phyloP scores from a whole-genome alignment of 2,329 filamentous ascomycete genomes.

The Metarhizium album region DNA sequence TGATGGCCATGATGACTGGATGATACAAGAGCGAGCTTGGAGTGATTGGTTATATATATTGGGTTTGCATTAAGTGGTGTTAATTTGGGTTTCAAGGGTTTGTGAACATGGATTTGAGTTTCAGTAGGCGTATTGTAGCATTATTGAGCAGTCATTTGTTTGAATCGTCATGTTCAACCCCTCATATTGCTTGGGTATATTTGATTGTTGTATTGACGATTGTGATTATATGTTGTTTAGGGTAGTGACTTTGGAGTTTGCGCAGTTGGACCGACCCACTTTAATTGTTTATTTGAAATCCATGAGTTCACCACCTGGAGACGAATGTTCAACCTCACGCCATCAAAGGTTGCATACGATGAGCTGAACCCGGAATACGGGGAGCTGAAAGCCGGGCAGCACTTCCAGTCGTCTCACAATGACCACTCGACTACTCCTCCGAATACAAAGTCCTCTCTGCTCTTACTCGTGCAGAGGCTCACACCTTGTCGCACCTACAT shows the following conservation, averaged over 20 bases:
- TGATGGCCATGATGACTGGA: not conserved
- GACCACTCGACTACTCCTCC: not conserved
- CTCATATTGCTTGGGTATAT: too few species aligned
- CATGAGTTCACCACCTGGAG: too few species aligned
- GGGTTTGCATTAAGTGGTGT: not conserved
- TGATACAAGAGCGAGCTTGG: slow-evolving; percentile 1
- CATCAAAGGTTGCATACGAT: not conserved
- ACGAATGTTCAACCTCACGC: not conserved
- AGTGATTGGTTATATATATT: not conserved
- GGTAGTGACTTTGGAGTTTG: too few species aligned
- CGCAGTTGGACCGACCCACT: too few species aligned
- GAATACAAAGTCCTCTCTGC: not conserved
- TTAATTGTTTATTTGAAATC: too few species aligned
- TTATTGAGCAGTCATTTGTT: not conserved
- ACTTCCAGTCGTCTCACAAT: not conserved
- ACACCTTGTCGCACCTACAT: not conserved
- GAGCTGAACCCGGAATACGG: not conserved
- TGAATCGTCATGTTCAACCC: not conserved
- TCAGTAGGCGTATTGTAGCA: not conserved
- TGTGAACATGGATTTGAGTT: not conserved
- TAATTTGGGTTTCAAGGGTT: not conserved
- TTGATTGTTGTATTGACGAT: too few species aligned
- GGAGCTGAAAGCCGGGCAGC: not conserved
- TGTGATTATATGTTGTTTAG: too few species aligned
- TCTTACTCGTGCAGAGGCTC: not conserved